Percentiles rank a stretch among this genome's conserved stretches.
Conservation (phyloP, 768 basidiomycete species). For the Mycena capillaripes region DNA sequence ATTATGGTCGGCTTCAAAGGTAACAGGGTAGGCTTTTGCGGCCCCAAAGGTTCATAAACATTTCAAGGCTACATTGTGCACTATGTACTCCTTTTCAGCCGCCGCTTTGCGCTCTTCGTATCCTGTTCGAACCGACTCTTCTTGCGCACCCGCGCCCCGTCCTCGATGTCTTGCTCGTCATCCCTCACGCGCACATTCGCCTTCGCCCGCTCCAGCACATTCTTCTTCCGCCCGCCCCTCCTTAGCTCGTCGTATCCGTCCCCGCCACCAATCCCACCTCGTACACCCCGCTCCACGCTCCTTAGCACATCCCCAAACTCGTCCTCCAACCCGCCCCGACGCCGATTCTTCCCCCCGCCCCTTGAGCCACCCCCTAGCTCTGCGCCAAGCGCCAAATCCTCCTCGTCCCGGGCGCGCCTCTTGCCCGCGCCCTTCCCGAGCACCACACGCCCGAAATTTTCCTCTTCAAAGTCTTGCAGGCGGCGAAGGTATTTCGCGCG, state of each 20-base stretch:
- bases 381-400: slow-evolving; percentile 88
- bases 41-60: no score
- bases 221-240: slow-evolving; percentile 72
- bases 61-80: no score
- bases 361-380: slow-evolving; percentile 56
- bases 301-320: slow-evolving; percentile 88
- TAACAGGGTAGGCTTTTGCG: no score
- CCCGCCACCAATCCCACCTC: slow-evolving; percentile 59
- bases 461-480: slow-evolving; percentile 93
- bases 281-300: slow-evolving; percentile 64
- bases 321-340: slow-evolving; percentile 82
- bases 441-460: slow-evolving; percentile 91
- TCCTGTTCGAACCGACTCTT: slow-evolving; percentile 66
- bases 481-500: slow-evolving; percentile 86
- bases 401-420: slow-evolving; percentile 84
- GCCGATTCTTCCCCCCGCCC: slow-evolving; percentile 65
- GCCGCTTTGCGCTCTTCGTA: slow-evolving; percentile 58
- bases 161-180: slow-evolving; percentile 44
- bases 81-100: slow-evolving; percentile 36
- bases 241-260: slow-evolving; percentile 91
- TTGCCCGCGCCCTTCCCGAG: slow-evolving; percentile 91
- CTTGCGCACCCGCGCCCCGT: slow-evolving; percentile 50
- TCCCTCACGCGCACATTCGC: slow-evolving; percentile 44
- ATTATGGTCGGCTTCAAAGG: no score
- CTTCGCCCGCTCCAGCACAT: slow-evolving; percentile 63